These are phyloP conservation scores for Phaeolepiota aurea DNA, from an alignment of 768 basidiomycete species.

Conservation along the genomic window DNA sequence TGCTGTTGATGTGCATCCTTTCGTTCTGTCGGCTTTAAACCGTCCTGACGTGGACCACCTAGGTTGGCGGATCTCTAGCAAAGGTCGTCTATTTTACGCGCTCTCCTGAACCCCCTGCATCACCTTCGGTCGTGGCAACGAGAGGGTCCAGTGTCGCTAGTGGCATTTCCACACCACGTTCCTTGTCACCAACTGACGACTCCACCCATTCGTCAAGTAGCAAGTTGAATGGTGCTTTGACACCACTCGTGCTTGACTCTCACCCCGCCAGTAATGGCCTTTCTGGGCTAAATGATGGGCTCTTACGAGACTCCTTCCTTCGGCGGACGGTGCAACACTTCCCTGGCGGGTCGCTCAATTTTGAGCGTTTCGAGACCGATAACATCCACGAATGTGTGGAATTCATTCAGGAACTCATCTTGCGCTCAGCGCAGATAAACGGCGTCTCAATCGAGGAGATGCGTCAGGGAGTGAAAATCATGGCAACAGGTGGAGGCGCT, in stretches of 20 bases:
- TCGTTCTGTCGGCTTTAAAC: slow-evolving; percentile 4
- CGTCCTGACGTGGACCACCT: slow-evolving; percentile 10
- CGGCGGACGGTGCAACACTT: slow-evolving; percentile 74
- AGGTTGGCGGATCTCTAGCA: slow-evolving; percentile 96
- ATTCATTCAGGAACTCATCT: slow-evolving; percentile 84
- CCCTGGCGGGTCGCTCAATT: slow-evolving; percentile 95
- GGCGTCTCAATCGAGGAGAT: slow-evolving; percentile 85
- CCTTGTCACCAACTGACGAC: slow-evolving; percentile 32
- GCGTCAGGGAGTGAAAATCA: slow-evolving; percentile 88
- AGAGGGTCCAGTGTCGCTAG: slow-evolving; percentile 43
- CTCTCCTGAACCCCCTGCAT: slow-evolving; percentile 76
- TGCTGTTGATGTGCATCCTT: slow-evolving; percentile 81
- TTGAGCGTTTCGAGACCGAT: slow-evolving; percentile 93
- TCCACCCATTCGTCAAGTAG: slow-evolving; percentile 20
- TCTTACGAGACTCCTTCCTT: slow-evolving; percentile 58
- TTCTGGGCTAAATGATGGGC: slow-evolving; percentile 28
- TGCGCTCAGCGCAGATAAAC: slow-evolving; percentile 78
- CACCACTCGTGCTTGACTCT: slow-evolving; percentile 67
- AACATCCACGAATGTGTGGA: slow-evolving; percentile 76
- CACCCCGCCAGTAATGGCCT: slow-evolving; percentile 21
- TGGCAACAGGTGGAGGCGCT: slow-evolving; percentile 97
- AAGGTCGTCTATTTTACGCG: slow-evolving; percentile 99
- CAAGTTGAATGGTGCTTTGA: slow-evolving; percentile 66
- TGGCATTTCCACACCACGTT: slow-evolving; percentile 35
- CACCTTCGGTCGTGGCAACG: slow-evolving; percentile 61